Evolutionary conservation across 1,284 basidiomycete genomes (phyloP), one percentile per base, ranked within the genome.

Genomic region (Ceratobasidium sp.): DNA sequence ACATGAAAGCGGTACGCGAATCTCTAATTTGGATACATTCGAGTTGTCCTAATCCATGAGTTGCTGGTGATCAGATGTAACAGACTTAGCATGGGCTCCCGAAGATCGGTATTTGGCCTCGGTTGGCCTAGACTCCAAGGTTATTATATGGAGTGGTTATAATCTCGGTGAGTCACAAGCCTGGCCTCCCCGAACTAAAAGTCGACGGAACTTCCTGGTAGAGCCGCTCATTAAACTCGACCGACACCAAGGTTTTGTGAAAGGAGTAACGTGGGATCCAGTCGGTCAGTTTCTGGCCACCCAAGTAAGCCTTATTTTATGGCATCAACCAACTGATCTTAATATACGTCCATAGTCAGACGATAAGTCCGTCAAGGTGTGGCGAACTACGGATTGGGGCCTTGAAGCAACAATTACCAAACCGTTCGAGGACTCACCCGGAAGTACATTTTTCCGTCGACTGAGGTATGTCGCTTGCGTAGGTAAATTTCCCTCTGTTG

Each of bases 211-310:
- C 18, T 39, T 26, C 49, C 53, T 9, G 75, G 5, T 78, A 95
- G 96, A 97, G 82, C 91, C 93, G 10, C 84, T 99, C 66, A 88
- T 90, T 64, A 95, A 93, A 83, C 90, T 99, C 46, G 94, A 95
- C 78, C 91, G 92, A 75, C 98, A 99, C 84, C 92, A 95, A 83
- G 97, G 97, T 5, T 99, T 99, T 84, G 97, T 99, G 82, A 99
- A 99, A 86, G 98, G 98, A 75, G 95, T 99, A 68, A 97, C 95
- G 82, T 99, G 97, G 92, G 98, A 99, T 86, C 97, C 98, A 0
- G 95, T 97, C 4, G 97, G 97, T 64, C 94, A 98, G 85, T 99
- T 93, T 84, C 90, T 99, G 72, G 97, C 97, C 7, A 98, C 97
- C n/a, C 88, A 89, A 82, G 87, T 87, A 40, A 68, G 86, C 72